Conservation (phyloP, 768 basidiomycete genomes). For the Strobilomyces confusus region DNA sequence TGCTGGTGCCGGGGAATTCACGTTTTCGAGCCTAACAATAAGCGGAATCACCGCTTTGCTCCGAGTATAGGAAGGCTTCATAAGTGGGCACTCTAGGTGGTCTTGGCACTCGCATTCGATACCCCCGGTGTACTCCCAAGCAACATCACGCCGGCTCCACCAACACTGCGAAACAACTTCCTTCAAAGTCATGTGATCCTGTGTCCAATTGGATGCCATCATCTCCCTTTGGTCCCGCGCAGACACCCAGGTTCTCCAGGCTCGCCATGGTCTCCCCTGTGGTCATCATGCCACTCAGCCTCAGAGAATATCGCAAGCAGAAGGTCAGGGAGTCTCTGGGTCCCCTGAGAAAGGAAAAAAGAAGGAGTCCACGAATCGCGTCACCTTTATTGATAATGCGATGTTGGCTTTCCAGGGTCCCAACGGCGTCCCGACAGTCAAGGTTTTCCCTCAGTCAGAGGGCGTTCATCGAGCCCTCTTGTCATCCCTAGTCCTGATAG, state of each 20-base stretch:
- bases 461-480: background rate
- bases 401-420: background rate
- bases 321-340: slow-evolving; percentile 8
- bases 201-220: slow-evolving; percentile 26
- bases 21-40: too few relatives aligned
- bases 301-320: slow-evolving; percentile 23
- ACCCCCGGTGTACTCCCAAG: slow-evolving; percentile 16
- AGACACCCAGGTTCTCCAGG: slow-evolving; percentile 29
- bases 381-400: slow-evolving; percentile 12
- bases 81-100: too few relatives aligned
- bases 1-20: too few relatives aligned
- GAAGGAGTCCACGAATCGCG: slow-evolving; percentile 7
- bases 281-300: slow-evolving; percentile 31
- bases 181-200: slow-evolving; percentile 26
- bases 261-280: slow-evolving; percentile 26
- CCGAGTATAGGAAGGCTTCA: too few relatives aligned
- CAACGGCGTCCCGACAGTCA: slow-evolving; percentile 8
- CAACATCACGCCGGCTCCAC: slow-evolving; percentile 2
- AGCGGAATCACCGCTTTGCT: too few relatives aligned
- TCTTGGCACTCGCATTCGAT: too few relatives aligned
- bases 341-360: slow-evolving; percentile 6
- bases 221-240: slow-evolving; percentile 28
- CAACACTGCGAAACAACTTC: slow-evolving; percentile 12
- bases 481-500: background rate
- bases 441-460: slow-evolving; percentile 13